phyloP scores from a whole-genome alignment of 2,329 filamentous ascomycete species.

The Colletotrichum eremochloae region DNA sequence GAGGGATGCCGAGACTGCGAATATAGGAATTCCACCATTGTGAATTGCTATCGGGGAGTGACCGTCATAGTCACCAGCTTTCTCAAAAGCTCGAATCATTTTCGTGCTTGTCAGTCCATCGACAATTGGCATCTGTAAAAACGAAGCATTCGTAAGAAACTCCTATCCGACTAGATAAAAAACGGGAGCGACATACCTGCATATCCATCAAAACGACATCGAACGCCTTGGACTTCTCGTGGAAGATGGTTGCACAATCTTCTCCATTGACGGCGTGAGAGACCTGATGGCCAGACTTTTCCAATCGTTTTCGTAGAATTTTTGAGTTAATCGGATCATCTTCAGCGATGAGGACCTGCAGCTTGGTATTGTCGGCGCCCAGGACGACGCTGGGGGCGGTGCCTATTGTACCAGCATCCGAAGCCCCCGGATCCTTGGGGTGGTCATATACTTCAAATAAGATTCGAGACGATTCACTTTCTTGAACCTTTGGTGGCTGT shows the following conservation, averaged over 20 bases:
- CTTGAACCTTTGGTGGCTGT: constrained; percentile 49
- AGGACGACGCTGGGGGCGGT: constrained; percentile 31
- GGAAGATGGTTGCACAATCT: constrained; percentile 81
- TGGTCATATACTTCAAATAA: constrained; percentile 54
- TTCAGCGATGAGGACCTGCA: constrained; percentile 83
- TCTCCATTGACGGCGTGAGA: constrained; percentile 84
- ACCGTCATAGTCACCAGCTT: constrained; percentile 58
- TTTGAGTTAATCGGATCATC: constrained; percentile 91
- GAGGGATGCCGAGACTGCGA: constrained; percentile 88
- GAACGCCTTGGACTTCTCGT: constrained; percentile 72
- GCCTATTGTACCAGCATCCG: constrained; percentile 14
- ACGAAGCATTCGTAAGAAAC: not conserved
- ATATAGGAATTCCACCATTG: constrained; percentile 81
- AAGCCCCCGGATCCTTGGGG: constrained; percentile 26
- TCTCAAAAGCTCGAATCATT: constrained; percentile 83
- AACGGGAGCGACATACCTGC: constrained; percentile 71
- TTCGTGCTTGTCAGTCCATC: constrained; percentile 86
- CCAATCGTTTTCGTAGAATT: constrained; percentile 83
- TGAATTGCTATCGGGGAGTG: constrained; percentile 70
- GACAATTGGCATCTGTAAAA: constrained; percentile 86
- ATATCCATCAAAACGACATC: constrained; percentile 94
- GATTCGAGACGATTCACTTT: constrained; percentile 51
- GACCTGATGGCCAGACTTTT: constrained; percentile 81
- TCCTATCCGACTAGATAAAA: not conserved
- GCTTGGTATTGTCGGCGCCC: constrained; percentile 51